These are phyloP conservation scores for Globisporangium okanoganense DNA, from an alignment of 352 stramenopile genomes.

Conservation along the genomic window DNA sequence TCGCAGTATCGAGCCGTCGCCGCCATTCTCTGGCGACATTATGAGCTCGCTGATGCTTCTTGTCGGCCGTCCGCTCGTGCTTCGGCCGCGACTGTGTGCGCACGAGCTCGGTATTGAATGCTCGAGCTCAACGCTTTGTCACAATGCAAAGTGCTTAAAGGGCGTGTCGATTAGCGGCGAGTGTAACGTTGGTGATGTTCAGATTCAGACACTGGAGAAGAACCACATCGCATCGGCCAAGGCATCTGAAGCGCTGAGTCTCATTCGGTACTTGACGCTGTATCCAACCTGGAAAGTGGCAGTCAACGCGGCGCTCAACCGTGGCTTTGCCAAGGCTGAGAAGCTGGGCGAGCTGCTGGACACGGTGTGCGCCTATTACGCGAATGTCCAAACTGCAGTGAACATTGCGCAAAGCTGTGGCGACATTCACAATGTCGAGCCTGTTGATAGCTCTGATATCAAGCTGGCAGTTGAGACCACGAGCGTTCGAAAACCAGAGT, in stretches of 20 bases:
- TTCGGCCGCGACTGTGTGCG: slow-evolving; percentile 64
- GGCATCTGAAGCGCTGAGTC: slow-evolving; percentile 50
- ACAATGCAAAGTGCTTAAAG: slow-evolving; percentile 66
- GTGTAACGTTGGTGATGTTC: slow-evolving; percentile 9
- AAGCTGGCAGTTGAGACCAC: slow-evolving; percentile 18
- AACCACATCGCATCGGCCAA: slow-evolving; percentile 54
- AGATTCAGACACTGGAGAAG: slow-evolving; percentile 15
- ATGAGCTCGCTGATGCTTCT: slow-evolving; percentile 61
- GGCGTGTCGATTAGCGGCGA: slow-evolving; percentile 32
- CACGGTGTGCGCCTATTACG: slow-evolving; percentile 67
- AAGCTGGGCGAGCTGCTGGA: slow-evolving; percentile 55
- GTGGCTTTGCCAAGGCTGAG: slow-evolving; percentile 47
- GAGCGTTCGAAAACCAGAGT: slow-evolving; percentile 51
- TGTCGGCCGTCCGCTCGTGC: slow-evolving; percentile 55
- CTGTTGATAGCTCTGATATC: slow-evolving; percentile 18
- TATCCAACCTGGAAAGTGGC: slow-evolving; percentile 78
- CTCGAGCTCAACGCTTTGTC: slow-evolving; percentile 56
- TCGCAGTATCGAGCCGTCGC: slow-evolving; percentile 27
- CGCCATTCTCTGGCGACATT: slow-evolving; percentile 28
- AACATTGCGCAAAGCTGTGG: neutral
- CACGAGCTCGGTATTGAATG: slow-evolving; percentile 82
- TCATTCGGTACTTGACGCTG: slow-evolving; percentile 75
- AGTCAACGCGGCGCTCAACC: slow-evolving; percentile 57
- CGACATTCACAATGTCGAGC: slow-evolving; percentile 17
- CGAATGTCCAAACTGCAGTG: slow-evolving; percentile 16